These are phyloP conservation scores for Geotrichum siamense DNA, from an alignment of 1,139 yeast species.

Conservation along the genomic window DNA sequence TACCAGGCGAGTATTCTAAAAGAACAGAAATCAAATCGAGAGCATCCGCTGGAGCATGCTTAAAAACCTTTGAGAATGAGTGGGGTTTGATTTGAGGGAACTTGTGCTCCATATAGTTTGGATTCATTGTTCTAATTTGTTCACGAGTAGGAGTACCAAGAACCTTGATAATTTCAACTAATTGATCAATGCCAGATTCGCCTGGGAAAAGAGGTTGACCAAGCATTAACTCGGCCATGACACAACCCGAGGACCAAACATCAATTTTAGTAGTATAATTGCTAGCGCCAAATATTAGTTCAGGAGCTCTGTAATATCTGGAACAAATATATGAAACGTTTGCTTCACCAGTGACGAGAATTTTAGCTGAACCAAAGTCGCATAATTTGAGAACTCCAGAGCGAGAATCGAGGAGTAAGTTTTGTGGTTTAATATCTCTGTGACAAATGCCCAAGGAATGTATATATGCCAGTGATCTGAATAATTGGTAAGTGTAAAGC, in stretches of 20 bases:
- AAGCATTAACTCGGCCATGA: conserved; percentile 88
- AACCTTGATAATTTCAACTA: conserved; percentile 92
- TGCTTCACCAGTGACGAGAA: conserved; percentile 81
- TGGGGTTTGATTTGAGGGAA: conserved; percentile 95
- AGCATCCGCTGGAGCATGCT: conserved; percentile 54
- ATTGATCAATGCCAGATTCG: conserved; percentile 93
- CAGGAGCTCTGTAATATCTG: conserved; percentile 93
- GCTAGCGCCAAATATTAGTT: conserved; percentile 82
- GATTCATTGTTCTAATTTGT: conserved; percentile 91
- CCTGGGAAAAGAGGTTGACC: conserved; percentile 98
- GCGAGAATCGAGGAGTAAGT: conserved; percentile 78
- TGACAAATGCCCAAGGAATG: conserved; percentile 92
- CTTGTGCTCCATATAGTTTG: conserved; percentile 94
- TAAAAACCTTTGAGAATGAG: conserved; percentile 77
- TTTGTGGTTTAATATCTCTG: conserved; percentile 96
- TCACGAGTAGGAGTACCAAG: conserved; percentile 93
- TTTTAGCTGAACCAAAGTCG: conserved; percentile 98
- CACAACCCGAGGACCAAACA: conserved; percentile 97
- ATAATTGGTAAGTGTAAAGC: conserved; percentile 82
- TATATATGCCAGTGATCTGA: conserved; percentile 84
- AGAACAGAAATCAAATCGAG: conserved; percentile 53
- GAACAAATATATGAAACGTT: conserved; percentile 95
- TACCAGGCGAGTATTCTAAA: conserved; percentile 69
- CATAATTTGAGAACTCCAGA: conserved; percentile 82
- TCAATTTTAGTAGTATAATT: conserved; percentile 95